Percentiles rank a stretch among this genome's conserved stretches.
These are phyloP conservation scores for Massariosphaeria phaeospora DNA, from an alignment of 495 filamentous ascomycete genomes.

Conservation along the genomic window DNA sequence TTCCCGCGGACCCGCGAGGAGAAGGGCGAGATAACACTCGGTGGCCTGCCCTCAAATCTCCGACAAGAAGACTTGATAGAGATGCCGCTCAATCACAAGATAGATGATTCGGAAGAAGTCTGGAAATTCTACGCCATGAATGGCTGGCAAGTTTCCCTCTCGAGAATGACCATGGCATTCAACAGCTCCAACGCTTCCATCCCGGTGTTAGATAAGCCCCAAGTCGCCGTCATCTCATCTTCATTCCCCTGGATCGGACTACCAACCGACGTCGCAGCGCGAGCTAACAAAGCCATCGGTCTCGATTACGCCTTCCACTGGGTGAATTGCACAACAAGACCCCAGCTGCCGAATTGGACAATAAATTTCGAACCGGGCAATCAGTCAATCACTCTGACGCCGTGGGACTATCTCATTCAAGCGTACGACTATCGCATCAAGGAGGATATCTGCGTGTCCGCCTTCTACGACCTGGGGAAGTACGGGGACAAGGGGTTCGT, in stretches of 20 bases:
- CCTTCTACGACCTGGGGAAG: slow-evolving; percentile 2
- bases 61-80: background rate
- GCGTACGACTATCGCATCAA: slow-evolving; percentile 1
- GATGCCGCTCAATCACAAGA: slow-evolving; percentile 10
- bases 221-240: slow-evolving; percentile 4
- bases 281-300: background rate
- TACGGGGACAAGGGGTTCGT: slow-evolving; percentile 2
- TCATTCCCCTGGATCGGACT: slow-evolving; percentile 4
- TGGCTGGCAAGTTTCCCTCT: slow-evolving; percentile 5
- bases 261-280: background rate
- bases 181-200: background rate
- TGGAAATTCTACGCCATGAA: background rate
- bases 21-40: slow-evolving; percentile 5
- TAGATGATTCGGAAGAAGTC: background rate
- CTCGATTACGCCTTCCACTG: background rate
- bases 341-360: slow-evolving; percentile 1
- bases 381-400: slow-evolving; percentile 2
- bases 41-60: slow-evolving; percentile 3
- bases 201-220: background rate
- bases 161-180: slow-evolving; percentile 1
- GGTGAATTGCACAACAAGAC: background rate
- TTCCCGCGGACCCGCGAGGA: slow-evolving; percentile 4
- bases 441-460: slow-evolving; percentile 1
- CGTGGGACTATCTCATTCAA: slow-evolving; percentile 12
- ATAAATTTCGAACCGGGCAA: slow-evolving; percentile 8